Evolutionary conservation across 1,284 basidiomycete genomes (phyloP).

Genomic region (Pulveroboletus sp.): DNA sequence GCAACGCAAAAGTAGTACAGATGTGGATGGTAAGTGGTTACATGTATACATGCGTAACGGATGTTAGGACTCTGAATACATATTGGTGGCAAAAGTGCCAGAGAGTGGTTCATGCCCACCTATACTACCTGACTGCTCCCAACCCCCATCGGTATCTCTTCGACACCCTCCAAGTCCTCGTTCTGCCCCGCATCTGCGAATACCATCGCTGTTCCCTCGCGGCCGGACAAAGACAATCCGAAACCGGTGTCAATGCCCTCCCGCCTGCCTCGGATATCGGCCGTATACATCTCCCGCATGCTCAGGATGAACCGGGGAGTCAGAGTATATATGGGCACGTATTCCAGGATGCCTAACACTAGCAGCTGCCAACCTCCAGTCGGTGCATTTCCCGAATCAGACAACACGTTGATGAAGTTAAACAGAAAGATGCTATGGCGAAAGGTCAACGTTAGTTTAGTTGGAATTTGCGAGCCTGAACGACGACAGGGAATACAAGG

Average conservation of each 20-base stretch:
- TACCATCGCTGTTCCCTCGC: not conserved
- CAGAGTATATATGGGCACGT: slow-evolving; percentile 2
- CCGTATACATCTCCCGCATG: slow-evolving; percentile 4
- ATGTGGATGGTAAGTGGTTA: not conserved
- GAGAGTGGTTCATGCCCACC: too few relatives aligned
- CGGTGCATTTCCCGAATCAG: not conserved
- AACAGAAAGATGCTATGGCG: not conserved
- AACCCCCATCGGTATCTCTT: not conserved
- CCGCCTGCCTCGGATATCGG: not conserved
- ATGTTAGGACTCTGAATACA: too few relatives aligned
- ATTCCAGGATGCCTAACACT: not conserved
- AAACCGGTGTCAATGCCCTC: slow-evolving; percentile 3
- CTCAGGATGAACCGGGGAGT: slow-evolving; percentile 10
- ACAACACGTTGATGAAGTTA: not conserved
- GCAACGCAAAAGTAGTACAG: not conserved
- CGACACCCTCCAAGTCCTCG: not conserved
- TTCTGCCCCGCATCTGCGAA: not conserved
- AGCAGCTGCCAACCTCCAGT: not conserved
- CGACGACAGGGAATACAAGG: not conserved
- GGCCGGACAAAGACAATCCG: not conserved
- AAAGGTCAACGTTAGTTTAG: not conserved
- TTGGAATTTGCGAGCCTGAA: not conserved
- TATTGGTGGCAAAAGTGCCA: too few relatives aligned
- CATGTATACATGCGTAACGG: not conserved
- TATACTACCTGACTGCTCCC: not conserved